phyloP scores from a whole-genome alignment of 495 filamentous ascomycete species.

The Friedmanniomyces simplex region DNA sequence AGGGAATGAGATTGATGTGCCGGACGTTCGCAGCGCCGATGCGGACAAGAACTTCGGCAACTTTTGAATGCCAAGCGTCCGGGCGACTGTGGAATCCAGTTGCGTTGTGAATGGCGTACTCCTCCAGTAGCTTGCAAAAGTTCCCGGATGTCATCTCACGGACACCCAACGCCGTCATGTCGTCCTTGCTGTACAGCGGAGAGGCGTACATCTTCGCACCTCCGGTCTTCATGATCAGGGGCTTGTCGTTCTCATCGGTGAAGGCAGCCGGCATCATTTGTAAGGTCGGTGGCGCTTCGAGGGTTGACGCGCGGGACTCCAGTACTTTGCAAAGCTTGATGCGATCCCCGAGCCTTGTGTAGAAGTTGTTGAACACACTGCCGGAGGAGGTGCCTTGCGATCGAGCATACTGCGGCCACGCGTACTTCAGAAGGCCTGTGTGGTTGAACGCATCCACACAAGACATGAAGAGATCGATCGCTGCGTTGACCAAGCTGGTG shows the following conservation, averaged over 20 bases:
- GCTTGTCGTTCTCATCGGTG: not conserved
- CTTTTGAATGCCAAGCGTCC: not conserved
- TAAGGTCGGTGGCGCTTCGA: not conserved
- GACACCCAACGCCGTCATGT: not conserved
- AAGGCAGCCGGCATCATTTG: not conserved
- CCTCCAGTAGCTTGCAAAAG: not conserved
- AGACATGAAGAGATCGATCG: slow-evolving; percentile 1
- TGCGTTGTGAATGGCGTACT: not conserved
- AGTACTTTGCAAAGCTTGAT: not conserved
- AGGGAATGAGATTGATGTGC: not conserved
- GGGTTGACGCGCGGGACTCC: not conserved
- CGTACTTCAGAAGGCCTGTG: slow-evolving; percentile 2
- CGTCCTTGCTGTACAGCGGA: not conserved
- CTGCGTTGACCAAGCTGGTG: not conserved
- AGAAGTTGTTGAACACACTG: not conserved
- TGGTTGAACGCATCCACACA: slow-evolving; percentile 1
- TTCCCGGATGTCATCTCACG: not conserved
- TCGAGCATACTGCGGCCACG: not conserved
- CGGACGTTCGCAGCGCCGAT: not conserved
- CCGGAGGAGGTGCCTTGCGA: not conserved
- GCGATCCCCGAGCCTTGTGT: not conserved
- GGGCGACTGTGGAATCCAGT: not conserved
- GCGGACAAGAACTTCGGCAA: not conserved
- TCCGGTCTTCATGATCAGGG: not conserved
- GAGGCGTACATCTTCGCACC: not conserved